Evolutionary conservation across 1,139 yeast genomes (phyloP).

Genomic region (Entelexis paramagnoliae): DNA sequence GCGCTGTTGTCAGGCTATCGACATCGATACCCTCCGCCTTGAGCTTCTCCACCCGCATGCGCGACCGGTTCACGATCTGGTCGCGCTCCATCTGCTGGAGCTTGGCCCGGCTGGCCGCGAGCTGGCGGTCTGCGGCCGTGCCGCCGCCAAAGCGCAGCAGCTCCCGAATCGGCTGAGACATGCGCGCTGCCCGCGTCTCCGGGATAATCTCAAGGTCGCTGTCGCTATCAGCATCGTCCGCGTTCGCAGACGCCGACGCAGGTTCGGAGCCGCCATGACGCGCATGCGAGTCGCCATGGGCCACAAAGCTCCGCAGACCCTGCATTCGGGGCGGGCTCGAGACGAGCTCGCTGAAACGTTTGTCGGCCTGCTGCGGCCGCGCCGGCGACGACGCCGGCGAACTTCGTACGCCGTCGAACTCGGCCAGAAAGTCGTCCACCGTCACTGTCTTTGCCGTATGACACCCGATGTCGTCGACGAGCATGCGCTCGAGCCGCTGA

Average conservation of each 20-base stretch:
- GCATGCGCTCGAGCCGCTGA: constrained; percentile 18
- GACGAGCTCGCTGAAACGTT: constrained; percentile 4
- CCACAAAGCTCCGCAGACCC: constrained; percentile 15
- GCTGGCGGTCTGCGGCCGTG: constrained; percentile 18
- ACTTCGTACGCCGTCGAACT: constrained; percentile 6
- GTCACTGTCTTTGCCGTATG: constrained; percentile 14
- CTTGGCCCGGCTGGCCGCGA: constrained; percentile 24
- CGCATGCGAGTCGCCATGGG: constrained; percentile 3
- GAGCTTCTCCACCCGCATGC: constrained; percentile 26
- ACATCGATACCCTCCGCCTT: constrained; percentile 28
- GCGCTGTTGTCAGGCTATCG: constrained; percentile 6
- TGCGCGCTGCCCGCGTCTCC: constrained; percentile 16
- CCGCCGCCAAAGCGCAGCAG: constrained; percentile 25
- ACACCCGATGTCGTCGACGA: constrained; percentile 16
- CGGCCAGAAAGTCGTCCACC: constrained; percentile 17
- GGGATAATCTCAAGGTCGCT: constrained; percentile 20
- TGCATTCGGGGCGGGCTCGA: constrained; percentile 20
- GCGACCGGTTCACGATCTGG: constrained; percentile 29
- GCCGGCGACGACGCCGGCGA: neutral
- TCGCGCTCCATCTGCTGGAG: constrained; percentile 25
- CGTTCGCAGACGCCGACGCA: neutral
- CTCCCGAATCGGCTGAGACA: constrained; percentile 17
- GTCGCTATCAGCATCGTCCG: constrained; percentile 13
- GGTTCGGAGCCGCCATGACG: neutral
- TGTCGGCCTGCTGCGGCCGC: neutral